Evolutionary conservation across 768 basidiomycete genomes (phyloP).

Genomic region (Xerocomellus amylosporus): DNA sequence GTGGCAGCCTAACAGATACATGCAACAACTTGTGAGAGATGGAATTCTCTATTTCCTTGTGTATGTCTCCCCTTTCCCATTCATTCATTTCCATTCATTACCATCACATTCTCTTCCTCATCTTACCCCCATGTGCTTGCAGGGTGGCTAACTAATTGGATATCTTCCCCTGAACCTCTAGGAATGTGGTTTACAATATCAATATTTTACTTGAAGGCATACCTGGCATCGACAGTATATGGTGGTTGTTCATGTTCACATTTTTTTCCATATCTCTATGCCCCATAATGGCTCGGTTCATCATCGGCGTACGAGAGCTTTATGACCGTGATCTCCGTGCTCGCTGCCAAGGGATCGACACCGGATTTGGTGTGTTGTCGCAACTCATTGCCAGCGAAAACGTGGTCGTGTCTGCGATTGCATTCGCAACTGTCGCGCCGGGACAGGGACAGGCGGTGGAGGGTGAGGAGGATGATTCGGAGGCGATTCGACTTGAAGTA

Average conservation of each 20-base stretch:
- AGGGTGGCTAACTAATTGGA: not conserved
- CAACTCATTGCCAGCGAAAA: not conserved
- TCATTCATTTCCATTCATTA: too few relatives aligned
- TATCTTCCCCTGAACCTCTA: not conserved
- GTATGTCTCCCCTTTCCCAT: not conserved
- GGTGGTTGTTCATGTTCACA: not conserved
- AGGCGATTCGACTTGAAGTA: not conserved
- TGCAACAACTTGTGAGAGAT: not conserved
- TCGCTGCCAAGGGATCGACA: not conserved
- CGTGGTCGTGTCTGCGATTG: not conserved
- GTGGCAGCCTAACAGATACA: conserved; percentile 8
- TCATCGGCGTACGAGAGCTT: conserved; percentile 1
- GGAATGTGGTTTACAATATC: not conserved
- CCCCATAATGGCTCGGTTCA: not conserved
- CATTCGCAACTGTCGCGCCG: not conserved
- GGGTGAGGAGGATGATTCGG: not conserved
- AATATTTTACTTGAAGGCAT: too few relatives aligned
- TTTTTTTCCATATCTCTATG: not conserved
- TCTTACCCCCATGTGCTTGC: too few relatives aligned
- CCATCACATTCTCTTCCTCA: not conserved
- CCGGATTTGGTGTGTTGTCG: not conserved
- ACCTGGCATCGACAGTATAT: not conserved
- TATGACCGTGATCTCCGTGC: not conserved
- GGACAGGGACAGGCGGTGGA: not conserved
- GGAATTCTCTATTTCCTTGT: conserved; percentile 1